Conservation (phyloP, 208 protist species). For the Acanthamoeba royreba region DNA sequence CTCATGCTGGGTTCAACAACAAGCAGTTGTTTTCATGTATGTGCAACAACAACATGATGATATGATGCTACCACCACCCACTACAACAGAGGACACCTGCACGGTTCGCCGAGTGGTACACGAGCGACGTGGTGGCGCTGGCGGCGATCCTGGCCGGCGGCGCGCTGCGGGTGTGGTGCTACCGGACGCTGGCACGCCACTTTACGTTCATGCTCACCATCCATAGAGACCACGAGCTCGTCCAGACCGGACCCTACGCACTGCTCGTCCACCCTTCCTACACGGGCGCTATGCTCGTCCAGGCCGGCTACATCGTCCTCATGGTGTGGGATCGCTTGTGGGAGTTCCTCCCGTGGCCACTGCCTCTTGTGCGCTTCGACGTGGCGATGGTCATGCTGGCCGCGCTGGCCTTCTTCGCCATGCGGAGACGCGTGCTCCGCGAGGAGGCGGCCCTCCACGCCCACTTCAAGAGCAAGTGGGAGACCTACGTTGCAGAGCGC, state of each 20-base stretch:
- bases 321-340: background rate
- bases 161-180: background rate
- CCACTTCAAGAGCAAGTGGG: background rate
- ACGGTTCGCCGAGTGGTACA: background rate
- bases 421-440: background rate
- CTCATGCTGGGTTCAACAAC: no score
- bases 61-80: no score
- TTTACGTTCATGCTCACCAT: background rate
- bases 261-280: background rate
- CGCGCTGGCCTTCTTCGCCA: background rate
- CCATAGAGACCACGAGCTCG: background rate
- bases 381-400: background rate
- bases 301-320: background rate
- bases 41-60: background rate
- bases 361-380: background rate
- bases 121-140: background rate
- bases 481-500: background rate
- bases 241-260: background rate
- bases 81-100: background rate
- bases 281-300: background rate
- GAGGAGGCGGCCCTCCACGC: background rate
- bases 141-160: background rate
- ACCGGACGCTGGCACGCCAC: background rate
- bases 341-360: background rate
- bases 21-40: background rate